Evolutionary conservation across 345 rosid genomes (phyloP).

Genomic region (Eucalyptus curtisii): DNA sequence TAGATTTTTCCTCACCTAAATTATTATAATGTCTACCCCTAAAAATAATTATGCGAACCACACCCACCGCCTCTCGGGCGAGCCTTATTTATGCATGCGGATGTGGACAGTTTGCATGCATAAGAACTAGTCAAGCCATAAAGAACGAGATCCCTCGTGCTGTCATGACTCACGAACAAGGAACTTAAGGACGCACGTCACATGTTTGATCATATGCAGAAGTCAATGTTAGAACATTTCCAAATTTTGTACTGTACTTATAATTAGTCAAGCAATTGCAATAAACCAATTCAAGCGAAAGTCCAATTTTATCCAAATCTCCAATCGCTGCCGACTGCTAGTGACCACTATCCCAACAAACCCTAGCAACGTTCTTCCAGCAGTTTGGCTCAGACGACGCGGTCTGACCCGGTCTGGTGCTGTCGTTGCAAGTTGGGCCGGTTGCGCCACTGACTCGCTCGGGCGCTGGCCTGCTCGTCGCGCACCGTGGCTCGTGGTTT

Average conservation of each 20-base stretch:
- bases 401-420: background rate
- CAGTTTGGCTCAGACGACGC: background rate
- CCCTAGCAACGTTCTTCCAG: background rate
- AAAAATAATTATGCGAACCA: background rate
- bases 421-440: background rate
- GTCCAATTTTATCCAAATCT: background rate
- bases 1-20: background rate
- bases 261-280: background rate
- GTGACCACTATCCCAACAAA: background rate
- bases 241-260: background rate
- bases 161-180: background rate
- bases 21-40: background rate
- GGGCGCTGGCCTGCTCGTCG: background rate
- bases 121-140: background rate
- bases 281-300: background rate
- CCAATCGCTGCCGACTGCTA: background rate
- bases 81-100: background rate
- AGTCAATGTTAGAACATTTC: background rate
- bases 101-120: background rate
- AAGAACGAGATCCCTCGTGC: background rate
- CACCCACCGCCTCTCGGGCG: background rate
- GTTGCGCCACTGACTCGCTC: background rate
- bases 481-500: background rate
- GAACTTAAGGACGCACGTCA: background rate
- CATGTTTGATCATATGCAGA: background rate